phyloP scores from a whole-genome alignment of 2,329 filamentous ascomycete genomes.

The Colletotrichum sp. region DNA sequence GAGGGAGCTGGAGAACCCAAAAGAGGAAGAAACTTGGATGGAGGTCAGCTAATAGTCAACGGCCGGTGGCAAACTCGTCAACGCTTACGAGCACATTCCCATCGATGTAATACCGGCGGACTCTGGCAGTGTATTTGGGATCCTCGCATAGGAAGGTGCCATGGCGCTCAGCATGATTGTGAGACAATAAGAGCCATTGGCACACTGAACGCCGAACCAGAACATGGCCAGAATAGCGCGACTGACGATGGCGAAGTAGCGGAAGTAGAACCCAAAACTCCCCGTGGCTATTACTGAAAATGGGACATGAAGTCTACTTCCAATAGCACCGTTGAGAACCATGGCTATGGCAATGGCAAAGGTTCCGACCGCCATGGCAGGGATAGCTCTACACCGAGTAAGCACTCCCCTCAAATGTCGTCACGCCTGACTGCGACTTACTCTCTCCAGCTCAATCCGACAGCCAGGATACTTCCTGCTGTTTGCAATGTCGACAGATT shows the following conservation, averaged over 20 bases:
- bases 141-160: slow-evolving; percentile 59
- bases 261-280: slow-evolving; percentile 42
- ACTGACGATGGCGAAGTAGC: slow-evolving; percentile 37
- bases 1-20: slow-evolving; percentile 57
- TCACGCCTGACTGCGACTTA: background rate
- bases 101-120: slow-evolving; percentile 53
- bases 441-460: slow-evolving; percentile 36
- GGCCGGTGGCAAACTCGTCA: background rate
- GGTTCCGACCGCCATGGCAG: slow-evolving; percentile 32
- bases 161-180: slow-evolving; percentile 46
- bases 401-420: background rate
- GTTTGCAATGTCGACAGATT: slow-evolving; percentile 39
- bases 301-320: slow-evolving; percentile 39
- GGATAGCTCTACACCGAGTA: slow-evolving; percentile 18
- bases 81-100: slow-evolving; percentile 20
- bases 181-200: slow-evolving; percentile 5
- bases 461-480: slow-evolving; percentile 36
- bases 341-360: slow-evolving; percentile 53
- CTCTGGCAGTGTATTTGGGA: slow-evolving; percentile 57
- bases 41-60: background rate
- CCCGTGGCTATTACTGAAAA: slow-evolving; percentile 40
- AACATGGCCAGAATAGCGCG: slow-evolving; percentile 52
- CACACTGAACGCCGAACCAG: slow-evolving; percentile 66
- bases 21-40: slow-evolving; percentile 59
- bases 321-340: slow-evolving; percentile 41